Base-by-base conservation (phyloP, 1,284 basidiomycete genomes). In the Ustilago bromivora region DNA sequence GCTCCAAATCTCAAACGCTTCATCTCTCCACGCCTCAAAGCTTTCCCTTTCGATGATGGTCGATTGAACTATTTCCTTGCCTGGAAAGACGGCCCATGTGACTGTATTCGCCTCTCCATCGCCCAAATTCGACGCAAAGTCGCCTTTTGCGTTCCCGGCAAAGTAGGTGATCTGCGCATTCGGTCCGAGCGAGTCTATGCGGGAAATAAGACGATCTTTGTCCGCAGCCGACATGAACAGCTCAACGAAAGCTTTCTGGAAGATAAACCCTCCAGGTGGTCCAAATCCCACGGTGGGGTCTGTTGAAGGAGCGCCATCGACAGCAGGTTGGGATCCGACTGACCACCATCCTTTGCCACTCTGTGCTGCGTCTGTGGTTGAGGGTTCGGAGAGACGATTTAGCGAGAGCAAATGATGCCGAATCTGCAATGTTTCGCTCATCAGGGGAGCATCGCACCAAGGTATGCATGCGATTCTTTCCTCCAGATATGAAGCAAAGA, bases 171-270 rank as follows among this genome's bases (percentile, higher is more conserved):
- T 90, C 89, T 89, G 90, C 13, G 54, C 43, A 17, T 91, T 91
- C 31, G 89, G 85, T 0, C 91, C 91, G 15, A 88, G 87, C 64
- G 88, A 87, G 47, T 88, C 84, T 1, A 94, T 89, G 76, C 88
- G 90, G 67, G 88, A 84, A 84, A 92, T 90, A 43, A 98, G 89
- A 64, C 81, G 83, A 43, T 91, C 88, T 28, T 97, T 90, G 74
- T 92, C 91, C 19, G 89, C 86, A 55, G 90, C 89, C 7, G 81
- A 84, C 46, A 93, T 92, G 85, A 99, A 99, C 86, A 98, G 96
- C 87, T 99, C 96, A 7, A 98, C 95, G 84, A 98, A 99, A 4
- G 93, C 90, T 87, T 99, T 99, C 87, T 99, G 97, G 87, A 94
- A 99, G 13, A 99, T 93, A 87, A 95, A 96, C 4, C 96, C 96